Conservation (phyloP, 192 early-diverging fungal genomes). For the Coemansia javaensis region DNA sequence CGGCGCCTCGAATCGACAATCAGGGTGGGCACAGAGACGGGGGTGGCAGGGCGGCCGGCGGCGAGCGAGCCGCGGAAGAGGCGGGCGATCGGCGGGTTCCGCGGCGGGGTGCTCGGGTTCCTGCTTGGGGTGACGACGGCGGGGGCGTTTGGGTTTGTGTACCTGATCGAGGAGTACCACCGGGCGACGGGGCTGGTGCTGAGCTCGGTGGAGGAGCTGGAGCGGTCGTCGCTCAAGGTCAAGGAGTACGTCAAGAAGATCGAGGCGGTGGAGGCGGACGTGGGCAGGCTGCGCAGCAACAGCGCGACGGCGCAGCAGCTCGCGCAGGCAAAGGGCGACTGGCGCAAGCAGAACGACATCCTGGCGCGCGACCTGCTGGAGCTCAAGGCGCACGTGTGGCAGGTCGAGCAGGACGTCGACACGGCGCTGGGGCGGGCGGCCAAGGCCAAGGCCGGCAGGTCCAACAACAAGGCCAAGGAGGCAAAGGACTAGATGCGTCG, state of each 20-base stretch:
- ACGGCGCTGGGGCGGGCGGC: constrained; percentile 20
- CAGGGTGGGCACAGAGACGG: constrained; percentile 27
- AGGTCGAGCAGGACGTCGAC: constrained; percentile 50
- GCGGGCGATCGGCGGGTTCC: constrained; percentile 58
- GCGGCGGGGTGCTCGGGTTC: constrained; percentile 73
- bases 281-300: constrained; percentile 53
- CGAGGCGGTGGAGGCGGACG: constrained; percentile 64
- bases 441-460: constrained; percentile 3
- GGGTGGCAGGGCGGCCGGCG: constrained; percentile 19
- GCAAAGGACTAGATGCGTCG: too few species aligned
- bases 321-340: constrained; percentile 39
- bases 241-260: constrained; percentile 72
- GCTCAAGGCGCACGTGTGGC: constrained; percentile 80
- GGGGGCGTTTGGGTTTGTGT: constrained; percentile 73
- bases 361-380: constrained; percentile 78
- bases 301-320: constrained; percentile 59
- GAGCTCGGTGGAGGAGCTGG: constrained; percentile 72
- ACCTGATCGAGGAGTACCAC: constrained; percentile 84
- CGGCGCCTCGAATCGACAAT: constrained; percentile 45
- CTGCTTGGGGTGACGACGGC: constrained; percentile 69
- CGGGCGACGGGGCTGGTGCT: constrained; percentile 64
- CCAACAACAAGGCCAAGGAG: neutral
- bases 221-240: constrained; percentile 72
- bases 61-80: constrained; percentile 49
- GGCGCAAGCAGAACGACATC: constrained; percentile 58